phyloP scores from a whole-genome alignment of 805 yeast genomes.

The Dipodascus albidus region DNA sequence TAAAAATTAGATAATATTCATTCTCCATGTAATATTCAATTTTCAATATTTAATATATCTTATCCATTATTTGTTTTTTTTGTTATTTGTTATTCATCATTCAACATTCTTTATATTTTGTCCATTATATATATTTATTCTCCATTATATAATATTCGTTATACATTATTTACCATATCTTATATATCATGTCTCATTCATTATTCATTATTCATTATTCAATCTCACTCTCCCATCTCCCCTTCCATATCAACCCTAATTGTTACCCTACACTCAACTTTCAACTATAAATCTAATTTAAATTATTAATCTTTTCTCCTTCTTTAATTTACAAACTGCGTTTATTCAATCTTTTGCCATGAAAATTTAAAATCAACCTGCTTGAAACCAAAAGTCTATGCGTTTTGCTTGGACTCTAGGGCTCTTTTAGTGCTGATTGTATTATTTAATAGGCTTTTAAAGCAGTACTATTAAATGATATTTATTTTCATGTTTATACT shows the following conservation, averaged over 20 bases:
- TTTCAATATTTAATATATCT: too few relatives aligned
- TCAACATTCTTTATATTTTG: too few relatives aligned
- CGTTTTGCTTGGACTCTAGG: not conserved
- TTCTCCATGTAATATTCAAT: not conserved
- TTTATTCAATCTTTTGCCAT: not conserved
- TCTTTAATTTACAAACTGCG: conserved; percentile 1
- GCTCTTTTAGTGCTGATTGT: not conserved
- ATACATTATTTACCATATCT: not conserved
- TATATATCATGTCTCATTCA: not conserved
- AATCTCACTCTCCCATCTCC: too few relatives aligned
- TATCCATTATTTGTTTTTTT: too few relatives aligned
- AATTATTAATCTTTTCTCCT: not conserved
- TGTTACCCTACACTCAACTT: not conserved
- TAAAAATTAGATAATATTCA: too few relatives aligned
- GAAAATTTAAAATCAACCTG: not conserved
- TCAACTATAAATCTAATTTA: not conserved
- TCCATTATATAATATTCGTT: not conserved
- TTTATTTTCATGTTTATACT: conserved; percentile 1
- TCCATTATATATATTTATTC: too few relatives aligned
- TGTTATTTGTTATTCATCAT: too few relatives aligned
- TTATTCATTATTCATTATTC: not conserved
- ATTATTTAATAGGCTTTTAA: conserved; percentile 1
- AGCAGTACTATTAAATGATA: not conserved
- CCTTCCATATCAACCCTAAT: not conserved
- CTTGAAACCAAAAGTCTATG: not conserved